Evolutionary conservation across 1,139 yeast species (phyloP), one percentile per base, ranked within the genome.

Genomic region (Saccharomyces uvarum): DNA sequence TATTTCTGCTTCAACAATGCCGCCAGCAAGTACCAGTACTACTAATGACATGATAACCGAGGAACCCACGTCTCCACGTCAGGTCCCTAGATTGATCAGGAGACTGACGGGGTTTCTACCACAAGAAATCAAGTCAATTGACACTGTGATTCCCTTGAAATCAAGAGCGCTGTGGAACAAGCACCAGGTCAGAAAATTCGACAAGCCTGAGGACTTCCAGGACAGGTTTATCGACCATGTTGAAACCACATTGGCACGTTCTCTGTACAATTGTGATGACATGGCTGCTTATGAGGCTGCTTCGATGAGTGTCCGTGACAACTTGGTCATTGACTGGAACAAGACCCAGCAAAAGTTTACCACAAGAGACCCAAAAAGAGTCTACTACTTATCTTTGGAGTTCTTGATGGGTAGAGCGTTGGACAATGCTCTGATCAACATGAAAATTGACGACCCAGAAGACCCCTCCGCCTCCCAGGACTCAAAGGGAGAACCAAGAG

Each of bases 321-420:
- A 86, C 53, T 75, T 91, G 67, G 79, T 89, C 63, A 77, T 88
- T 53, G 90, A 88, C 64, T 91, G 97, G 97, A 89, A 91, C 68
- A 85, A 86, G 70, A 90, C 97, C 52, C 97, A 90, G 73, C 97
- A 90, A 71, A 79, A 82, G 63, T 95, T 88, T 71, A 88, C 97
- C 19, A 72, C 86, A 54, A 83, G 82, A 63, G 96, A 88, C 69
- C 89, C 88, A 53, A 91, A 91, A 73, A 77, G 97, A 61, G 85
- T 90, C 49, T 91, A 91, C 73, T 91, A 90, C 70, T 73, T 90
- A 59, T 87, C 96, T 2, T 77, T 91, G 63, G 97, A 91, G 73
- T 91, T 89, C 70, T 76, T 91, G 61, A 89, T 91, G 96, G 97
- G 98, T 50, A 81, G 96, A 65, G 97, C 97, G 51, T 78, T 91